Base-by-base conservation (phyloP, 2,329 filamentous ascomycete species). In the Xylaria hypoxylon region DNA sequence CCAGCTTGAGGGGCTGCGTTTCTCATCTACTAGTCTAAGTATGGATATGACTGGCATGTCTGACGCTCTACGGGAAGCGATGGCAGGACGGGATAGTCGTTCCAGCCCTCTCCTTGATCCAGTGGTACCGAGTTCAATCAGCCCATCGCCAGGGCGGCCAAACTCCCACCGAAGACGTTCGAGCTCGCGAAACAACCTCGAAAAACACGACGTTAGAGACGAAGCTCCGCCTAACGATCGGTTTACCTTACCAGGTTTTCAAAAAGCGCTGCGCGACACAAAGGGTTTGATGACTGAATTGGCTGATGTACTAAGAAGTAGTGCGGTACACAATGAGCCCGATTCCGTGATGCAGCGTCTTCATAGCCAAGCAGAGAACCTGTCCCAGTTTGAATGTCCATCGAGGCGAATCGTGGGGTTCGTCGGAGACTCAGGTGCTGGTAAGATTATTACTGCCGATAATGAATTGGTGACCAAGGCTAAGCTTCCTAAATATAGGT, bases 341-440 rank as follows among this genome's bases (percentile, higher is more conserved):
- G 79, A 79, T 19, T 83, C 82, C 0, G 79, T 75, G 0, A 80
- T 85, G 55, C 35, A 70, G 11, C 67, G 68, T 13, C 77, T 84
- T 1, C 69, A 79, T 59, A 45, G 68, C 6, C 70, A 78, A 38
- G 80, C 80, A 1, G 28, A 62, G 1, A 62, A 71, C 0, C 65
- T 86, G 24, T 75, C 78, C 1, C 31, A 40, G 0, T 85, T 83
- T 51, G 69, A 79, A 19, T 79, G 77, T 28, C 79, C 79, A 0
- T 75, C 79, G 0, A 80, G 76, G 2, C 75, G 81, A 17, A 81
- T 72, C 3, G 81, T 85, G 0, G 83, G 81, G 0, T 79, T 85
- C 44, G 81, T 85, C 0, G 83, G 83, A 0, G 83, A 84, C 65
- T 83, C 83, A 13, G 83, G 83, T 3, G 81, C 79, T 38, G 81